Evolutionary conservation across 2,329 filamentous ascomycete species (phyloP), one percentile per base, ranked within the genome.

Genomic region (Trichophyton rubrum): DNA sequence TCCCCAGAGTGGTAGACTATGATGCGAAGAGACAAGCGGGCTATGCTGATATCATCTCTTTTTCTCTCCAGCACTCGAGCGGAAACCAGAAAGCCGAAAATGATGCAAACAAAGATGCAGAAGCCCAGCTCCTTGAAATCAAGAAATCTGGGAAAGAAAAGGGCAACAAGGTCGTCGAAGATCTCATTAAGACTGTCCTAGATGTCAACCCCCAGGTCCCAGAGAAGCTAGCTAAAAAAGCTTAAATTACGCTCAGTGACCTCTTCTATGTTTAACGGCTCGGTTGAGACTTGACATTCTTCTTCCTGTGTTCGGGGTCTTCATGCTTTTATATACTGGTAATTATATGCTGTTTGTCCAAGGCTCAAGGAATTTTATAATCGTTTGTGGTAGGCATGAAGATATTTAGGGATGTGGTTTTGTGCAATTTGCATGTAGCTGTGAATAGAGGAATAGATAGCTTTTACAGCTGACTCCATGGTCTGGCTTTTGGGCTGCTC

Each of bases 81-180:
- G 91, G 91, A 70, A 96, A 96, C 82, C 84, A 87, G 75, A 83
- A 86, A 67, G 87, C 88, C 65, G 88, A 92, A 73, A 83, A 85
- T 64, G 85, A 90, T 69, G 89, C 90, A 66, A 84, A 85, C 75
- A 86, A 86, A 76, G 89, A 92, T 66, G 88, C 88, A 59, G 89
- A 96, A 63, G 80, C 75, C 68, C 86, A 95, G 77, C 85, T 97
- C 68, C 82, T 85, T 74, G 85, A 88, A 74, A 97, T 97, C 73
- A 82, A 88, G 73, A 81, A 80, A 60, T 85, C 89, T 38, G 92
- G 91, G 64, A 83, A 87, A 74, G 88, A 90, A 80, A 84, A 84
- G 65, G 88, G 90, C 71, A 81, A 82, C 66, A 82, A 87, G 72
- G 91, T 99, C 17, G 81, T 96, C 59, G 83, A 89, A 66, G 87